Evolutionary conservation across 495 filamentous ascomycete species (phyloP).

Genomic region (Penicillium robsamsonii): DNA sequence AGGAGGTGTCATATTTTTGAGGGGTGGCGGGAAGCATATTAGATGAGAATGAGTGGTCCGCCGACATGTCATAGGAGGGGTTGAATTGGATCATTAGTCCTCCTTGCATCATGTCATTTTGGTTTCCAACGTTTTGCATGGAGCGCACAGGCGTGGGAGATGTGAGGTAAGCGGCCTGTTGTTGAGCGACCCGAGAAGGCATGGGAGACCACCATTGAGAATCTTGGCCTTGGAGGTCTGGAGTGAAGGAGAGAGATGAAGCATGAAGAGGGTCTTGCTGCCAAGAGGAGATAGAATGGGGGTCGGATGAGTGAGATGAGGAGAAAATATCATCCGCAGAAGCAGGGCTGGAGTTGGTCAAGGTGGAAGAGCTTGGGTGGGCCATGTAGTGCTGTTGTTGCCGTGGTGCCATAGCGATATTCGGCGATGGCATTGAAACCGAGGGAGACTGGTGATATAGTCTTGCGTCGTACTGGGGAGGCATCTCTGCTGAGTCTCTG

Average conservation of each 20-base stretch:
- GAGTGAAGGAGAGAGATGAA: slow-evolving; percentile 40
- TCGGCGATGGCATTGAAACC: slow-evolving; percentile 41
- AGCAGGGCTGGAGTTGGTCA: slow-evolving; percentile 42
- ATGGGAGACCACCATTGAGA: slow-evolving; percentile 47
- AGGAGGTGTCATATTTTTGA: slow-evolving; percentile 33
- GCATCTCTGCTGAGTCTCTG: slow-evolving; percentile 36
- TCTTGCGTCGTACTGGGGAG: slow-evolving; percentile 35
- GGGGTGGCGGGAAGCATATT: slow-evolving; percentile 26
- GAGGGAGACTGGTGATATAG: slow-evolving; percentile 40
- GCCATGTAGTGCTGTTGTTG: slow-evolving; percentile 42
- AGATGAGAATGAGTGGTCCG: slow-evolving; percentile 32
- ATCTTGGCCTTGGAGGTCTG: slow-evolving; percentile 42
- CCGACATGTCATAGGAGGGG: slow-evolving; percentile 39
- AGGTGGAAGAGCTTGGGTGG: slow-evolving; percentile 31
- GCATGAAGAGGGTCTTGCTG: slow-evolving; percentile 43
- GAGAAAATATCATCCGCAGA: slow-evolving; percentile 46
- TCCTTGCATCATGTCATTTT: slow-evolving; percentile 42
- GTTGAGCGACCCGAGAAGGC: slow-evolving; percentile 37
- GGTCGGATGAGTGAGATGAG: slow-evolving; percentile 45
- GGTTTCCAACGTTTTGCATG: slow-evolving; percentile 31
- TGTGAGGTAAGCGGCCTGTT: slow-evolving; percentile 38
- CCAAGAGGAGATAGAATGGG: slow-evolving; percentile 47
- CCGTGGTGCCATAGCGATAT: slow-evolving; percentile 25
- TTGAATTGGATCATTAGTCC: slow-evolving; percentile 50
- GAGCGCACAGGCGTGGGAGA: slow-evolving; percentile 36